These are phyloP conservation scores for Nicotiana paniculata DNA, from an alignment of 257 asterid species.

Conservation along the genomic window DNA sequence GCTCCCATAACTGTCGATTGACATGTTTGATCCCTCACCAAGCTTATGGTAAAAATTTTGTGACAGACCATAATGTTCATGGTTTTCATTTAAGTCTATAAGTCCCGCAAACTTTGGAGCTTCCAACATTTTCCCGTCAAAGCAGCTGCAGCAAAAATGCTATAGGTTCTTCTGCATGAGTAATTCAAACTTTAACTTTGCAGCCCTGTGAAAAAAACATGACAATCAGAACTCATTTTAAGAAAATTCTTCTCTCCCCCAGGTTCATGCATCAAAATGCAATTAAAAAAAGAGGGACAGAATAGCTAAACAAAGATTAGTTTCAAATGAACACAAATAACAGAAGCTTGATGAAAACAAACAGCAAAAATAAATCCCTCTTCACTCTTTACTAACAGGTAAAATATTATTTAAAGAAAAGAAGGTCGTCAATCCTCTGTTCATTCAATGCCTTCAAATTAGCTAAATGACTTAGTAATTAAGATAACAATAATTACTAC, in stretches of 20 bases:
- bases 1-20: conserved; percentile 80
- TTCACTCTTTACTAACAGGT: neutral
- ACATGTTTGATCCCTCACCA: conserved; percentile 85
- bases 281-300: neutral
- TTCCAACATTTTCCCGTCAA: conserved; percentile 62
- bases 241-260: conserved; percentile 7
- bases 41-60: conserved; percentile 84
- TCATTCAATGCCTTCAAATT: neutral
- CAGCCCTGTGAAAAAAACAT: conserved; percentile 13
- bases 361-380: neutral
- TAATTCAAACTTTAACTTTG: conserved; percentile 22
- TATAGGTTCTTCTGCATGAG: conserved; percentile 40
- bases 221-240: neutral
- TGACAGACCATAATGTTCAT: conserved; percentile 60
- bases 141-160: conserved; percentile 9
- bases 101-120: conserved; percentile 73
- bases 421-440: neutral
- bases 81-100: conserved; percentile 65
- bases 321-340: neutral
- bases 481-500: neutral
- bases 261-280: neutral
- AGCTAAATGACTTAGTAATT: neutral
- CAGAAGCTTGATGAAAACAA: neutral
- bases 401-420: neutral
- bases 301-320: neutral